These are phyloP conservation scores for Silene noctiflora DNA, from an alignment of 179 eudicot genomes.

Conservation along the genomic window DNA sequence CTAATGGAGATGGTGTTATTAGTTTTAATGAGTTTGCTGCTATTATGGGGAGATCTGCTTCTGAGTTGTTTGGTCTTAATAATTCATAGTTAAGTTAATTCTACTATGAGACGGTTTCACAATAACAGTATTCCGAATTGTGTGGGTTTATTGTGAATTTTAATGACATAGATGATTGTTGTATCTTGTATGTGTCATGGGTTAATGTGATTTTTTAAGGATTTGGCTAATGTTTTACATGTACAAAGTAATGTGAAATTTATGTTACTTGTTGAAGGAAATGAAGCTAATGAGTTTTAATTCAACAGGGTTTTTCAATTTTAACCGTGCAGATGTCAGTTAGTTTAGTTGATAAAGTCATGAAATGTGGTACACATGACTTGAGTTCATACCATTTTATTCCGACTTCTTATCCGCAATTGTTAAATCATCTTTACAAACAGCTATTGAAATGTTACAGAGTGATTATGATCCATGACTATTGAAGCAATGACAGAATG, in stretches of 20 bases:
- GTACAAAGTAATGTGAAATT: not conserved
- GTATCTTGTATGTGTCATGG: not conserved
- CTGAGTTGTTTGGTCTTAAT: slow-evolving; percentile 41
- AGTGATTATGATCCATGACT: not conserved
- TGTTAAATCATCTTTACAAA: too few relatives aligned
- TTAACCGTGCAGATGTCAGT: too few relatives aligned
- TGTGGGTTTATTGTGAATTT: too few relatives aligned
- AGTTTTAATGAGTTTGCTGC: slow-evolving; percentile 70
- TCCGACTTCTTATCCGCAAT: too few relatives aligned
- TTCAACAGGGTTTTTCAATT: too few relatives aligned
- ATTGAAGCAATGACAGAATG: not conserved
- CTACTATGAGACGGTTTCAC: not conserved
- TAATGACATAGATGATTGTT: too few relatives aligned
- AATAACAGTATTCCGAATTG: too few relatives aligned
- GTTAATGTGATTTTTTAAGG: not conserved
- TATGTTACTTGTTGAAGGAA: not conserved
- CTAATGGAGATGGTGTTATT: slow-evolving; percentile 86
- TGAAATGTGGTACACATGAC: too few relatives aligned
- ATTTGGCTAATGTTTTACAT: not conserved
- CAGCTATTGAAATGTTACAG: too few relatives aligned
- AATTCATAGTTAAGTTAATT: not conserved
- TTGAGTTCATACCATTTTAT: too few relatives aligned
- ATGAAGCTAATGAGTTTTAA: not conserved
- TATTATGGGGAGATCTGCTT: slow-evolving; percentile 73
- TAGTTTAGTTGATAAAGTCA: too few relatives aligned